These are phyloP conservation scores for Trichoderma guizhouense DNA, from an alignment of 2,329 filamentous ascomycete genomes.

Conservation along the genomic window DNA sequence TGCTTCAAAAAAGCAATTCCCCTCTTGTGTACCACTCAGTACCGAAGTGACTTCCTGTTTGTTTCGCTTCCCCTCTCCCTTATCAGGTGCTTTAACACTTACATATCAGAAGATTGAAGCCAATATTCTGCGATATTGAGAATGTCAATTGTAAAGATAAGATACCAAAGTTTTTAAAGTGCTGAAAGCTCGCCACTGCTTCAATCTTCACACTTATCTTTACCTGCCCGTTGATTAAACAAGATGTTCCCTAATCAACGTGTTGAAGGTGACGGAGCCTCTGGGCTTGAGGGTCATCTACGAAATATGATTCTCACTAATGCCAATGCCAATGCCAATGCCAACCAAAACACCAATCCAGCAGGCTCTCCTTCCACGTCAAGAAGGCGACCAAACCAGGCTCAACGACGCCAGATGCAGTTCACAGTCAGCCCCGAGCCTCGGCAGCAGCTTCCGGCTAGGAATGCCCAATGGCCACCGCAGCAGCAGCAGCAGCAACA, in stretches of 20 bases:
- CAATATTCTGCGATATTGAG: neutral
- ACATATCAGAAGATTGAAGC: neutral
- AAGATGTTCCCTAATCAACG: slow-evolving; percentile 5
- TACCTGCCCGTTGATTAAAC: neutral
- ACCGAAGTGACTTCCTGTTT: neutral
- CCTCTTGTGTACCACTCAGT: neutral
- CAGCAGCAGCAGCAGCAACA: slow-evolving; percentile 22
- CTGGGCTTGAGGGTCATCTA: slow-evolving; percentile 53
- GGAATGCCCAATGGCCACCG: slow-evolving; percentile 19
- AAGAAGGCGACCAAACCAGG: slow-evolving; percentile 58
- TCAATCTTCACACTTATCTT: neutral
- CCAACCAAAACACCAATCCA: slow-evolving; percentile 23
- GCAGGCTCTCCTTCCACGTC: neutral
- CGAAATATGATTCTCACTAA: slow-evolving; percentile 59
- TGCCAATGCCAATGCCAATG: slow-evolving; percentile 32
- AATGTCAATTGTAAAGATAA: neutral
- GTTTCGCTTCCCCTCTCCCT: neutral
- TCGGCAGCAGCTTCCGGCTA: slow-evolving; percentile 31
- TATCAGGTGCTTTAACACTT: neutral
- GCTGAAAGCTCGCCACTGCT: neutral
- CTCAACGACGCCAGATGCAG: slow-evolving; percentile 58
- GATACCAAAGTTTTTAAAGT: neutral
- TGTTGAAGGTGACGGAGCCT: neutral
- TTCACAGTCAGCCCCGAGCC: slow-evolving; percentile 54
- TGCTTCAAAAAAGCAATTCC: neutral